These are phyloP conservation scores for Phellinidium pouzarii DNA, from an alignment of 1,284 basidiomycete species.

Conservation along the genomic window DNA sequence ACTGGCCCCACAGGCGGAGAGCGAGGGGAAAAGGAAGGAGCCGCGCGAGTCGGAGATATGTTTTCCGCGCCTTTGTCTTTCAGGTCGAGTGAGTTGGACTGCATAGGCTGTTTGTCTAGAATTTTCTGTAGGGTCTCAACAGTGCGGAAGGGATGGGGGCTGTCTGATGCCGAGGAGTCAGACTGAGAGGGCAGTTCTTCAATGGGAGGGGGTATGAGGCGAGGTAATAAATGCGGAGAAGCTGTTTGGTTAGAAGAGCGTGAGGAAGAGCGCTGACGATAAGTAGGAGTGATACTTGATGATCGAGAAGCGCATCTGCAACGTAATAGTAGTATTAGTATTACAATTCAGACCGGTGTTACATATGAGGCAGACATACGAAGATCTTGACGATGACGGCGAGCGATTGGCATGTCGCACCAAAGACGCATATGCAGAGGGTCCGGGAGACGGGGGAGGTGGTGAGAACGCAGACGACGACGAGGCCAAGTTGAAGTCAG, in stretches of 20 bases:
- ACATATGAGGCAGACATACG: conserved; percentile 18
- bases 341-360: conserved; percentile 8
- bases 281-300: conserved; percentile 17
- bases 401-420: conserved; percentile 11
- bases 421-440: conserved; percentile 16
- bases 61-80: conserved; percentile 20
- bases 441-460: conserved; percentile 5
- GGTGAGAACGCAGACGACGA: conserved; percentile 14
- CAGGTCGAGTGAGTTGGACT: conserved; percentile 25
- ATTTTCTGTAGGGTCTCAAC: conserved; percentile 62
- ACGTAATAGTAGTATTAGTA: conserved; percentile 17
- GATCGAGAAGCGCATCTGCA: conserved; percentile 17
- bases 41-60: conserved; percentile 18
- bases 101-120: conserved; percentile 44
- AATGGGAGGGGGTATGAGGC: conserved; percentile 46
- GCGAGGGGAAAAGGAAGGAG: conserved; percentile 29
- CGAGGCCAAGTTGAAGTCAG: conserved; percentile 14
- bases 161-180: conserved; percentile 34
- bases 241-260: conserved; percentile 32
- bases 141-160: conserved; percentile 48
- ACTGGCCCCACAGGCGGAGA: conserved; percentile 46
- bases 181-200: conserved; percentile 48
- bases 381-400: conserved; percentile 9
- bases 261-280: conserved; percentile 29
- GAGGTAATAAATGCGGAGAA: conserved; percentile 24